Conservation (phyloP, 768 basidiomycete genomes). For the Crepidotus variabilis region DNA sequence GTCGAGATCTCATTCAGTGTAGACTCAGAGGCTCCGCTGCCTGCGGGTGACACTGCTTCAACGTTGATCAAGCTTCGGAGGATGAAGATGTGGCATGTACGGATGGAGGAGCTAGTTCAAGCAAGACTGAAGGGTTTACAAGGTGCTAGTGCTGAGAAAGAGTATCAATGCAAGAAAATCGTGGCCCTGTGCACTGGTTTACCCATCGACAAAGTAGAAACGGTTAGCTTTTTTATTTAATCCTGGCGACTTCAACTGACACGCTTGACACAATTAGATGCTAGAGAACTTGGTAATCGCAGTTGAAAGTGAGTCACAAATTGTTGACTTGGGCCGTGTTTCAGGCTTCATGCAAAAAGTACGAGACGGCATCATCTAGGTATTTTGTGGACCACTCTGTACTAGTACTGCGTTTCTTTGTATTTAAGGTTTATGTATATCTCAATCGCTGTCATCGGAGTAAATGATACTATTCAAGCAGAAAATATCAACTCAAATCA, state of each 20-base stretch:
- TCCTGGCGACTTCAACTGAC: conserved; percentile 10
- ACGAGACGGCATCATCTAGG: conserved; percentile 56
- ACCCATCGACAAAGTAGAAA: conserved; percentile 84
- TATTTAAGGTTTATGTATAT: neutral
- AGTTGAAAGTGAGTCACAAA: conserved; percentile 81
- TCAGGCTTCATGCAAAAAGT: conserved; percentile 93
- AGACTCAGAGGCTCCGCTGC: conserved; percentile 73
- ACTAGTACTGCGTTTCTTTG: conserved; percentile 15
- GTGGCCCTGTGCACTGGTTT: conserved; percentile 87
- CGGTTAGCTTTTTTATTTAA: conserved; percentile 47
- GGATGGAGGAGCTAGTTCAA: conserved; percentile 73
- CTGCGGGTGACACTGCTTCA: conserved; percentile 50
- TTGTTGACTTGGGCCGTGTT: conserved; percentile 80
- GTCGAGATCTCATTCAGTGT: conserved; percentile 62
- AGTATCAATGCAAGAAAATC: conserved; percentile 89
- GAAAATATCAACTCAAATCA: conserved; percentile 4
- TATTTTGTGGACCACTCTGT: conserved; percentile 10
- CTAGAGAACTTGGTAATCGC: conserved; percentile 82
- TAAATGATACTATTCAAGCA: conserved; percentile 13
- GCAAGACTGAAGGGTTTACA: conserved; percentile 66
- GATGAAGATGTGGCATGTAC: conserved; percentile 78
- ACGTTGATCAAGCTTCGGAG: conserved; percentile 70
- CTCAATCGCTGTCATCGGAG: neutral
- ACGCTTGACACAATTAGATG: conserved; percentile 45
- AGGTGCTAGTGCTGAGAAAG: conserved; percentile 82